These are phyloP conservation scores for Pichia eremophila DNA, from an alignment of 805 yeast genomes.

Conservation along the genomic window DNA sequence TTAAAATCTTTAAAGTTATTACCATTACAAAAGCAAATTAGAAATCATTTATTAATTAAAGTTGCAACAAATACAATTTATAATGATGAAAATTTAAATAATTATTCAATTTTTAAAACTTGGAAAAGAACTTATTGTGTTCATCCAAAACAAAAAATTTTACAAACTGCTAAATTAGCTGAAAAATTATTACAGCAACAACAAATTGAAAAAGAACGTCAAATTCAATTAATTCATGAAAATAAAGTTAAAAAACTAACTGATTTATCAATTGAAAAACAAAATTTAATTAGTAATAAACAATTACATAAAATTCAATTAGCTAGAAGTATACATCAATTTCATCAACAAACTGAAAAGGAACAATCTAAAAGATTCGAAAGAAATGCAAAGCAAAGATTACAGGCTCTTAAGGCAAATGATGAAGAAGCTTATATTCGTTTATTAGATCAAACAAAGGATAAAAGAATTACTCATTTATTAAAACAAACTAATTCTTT, in stretches of 20 bases:
- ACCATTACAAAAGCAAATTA: conserved; percentile 60
- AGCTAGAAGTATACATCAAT: conserved; percentile 32
- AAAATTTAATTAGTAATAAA: conserved; percentile 25
- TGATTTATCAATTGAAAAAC: conserved; percentile 24
- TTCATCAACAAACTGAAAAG: conserved; percentile 53
- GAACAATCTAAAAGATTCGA: conserved; percentile 71
- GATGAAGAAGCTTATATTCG: conserved; percentile 85
- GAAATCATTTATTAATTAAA: conserved; percentile 44
- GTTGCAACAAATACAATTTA: conserved; percentile 37
- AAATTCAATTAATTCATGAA: conserved; percentile 42
- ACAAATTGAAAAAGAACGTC: conserved; percentile 45
- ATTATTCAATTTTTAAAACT: conserved; percentile 48
- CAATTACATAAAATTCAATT: conserved; percentile 20
- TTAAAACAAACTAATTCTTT: conserved; percentile 71
- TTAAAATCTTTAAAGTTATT: conserved; percentile 57
- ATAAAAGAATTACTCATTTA: conserved; percentile 77
- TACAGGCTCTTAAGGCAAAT: conserved; percentile 77
- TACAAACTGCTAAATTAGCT: conserved; percentile 67
- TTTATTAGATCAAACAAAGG: conserved; percentile 77
- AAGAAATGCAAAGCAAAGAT: conserved; percentile 78
- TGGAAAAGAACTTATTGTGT: conserved; percentile 63
- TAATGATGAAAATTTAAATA: conserved; percentile 39
- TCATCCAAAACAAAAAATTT: conserved; percentile 59
- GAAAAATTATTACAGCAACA: conserved; percentile 69
- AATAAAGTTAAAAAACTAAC: conserved; percentile 35